A percentile compares a stretch with the other conserved stretches of the same genome.
Conservation (phyloP, 2,329 filamentous ascomycete genomes). For the Raffaelea ambrosiae region DNA sequence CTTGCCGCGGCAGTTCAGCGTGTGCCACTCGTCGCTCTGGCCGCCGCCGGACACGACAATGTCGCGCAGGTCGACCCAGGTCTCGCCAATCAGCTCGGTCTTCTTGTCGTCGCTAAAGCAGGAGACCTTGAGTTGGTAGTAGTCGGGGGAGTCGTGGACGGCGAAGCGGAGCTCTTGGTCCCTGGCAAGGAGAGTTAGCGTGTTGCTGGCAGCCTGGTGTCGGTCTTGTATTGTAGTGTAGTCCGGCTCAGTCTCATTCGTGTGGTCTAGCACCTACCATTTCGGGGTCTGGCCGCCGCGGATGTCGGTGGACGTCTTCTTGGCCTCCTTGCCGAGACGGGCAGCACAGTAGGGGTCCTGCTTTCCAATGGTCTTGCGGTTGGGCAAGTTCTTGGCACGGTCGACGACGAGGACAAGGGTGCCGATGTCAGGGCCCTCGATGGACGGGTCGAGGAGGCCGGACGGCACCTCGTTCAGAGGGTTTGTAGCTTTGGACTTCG, state of each 20-base stretch:
- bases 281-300: slow-evolving; percentile 89
- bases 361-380: slow-evolving; percentile 95
- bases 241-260: no score
- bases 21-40: slow-evolving; percentile 92
- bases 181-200: slow-evolving; percentile 49
- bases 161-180: slow-evolving; percentile 94
- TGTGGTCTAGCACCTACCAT: slow-evolving; percentile 58
- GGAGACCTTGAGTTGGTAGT: slow-evolving; percentile 90
- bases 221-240: no score
- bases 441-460: slow-evolving; percentile 87
- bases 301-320: slow-evolving; percentile 91
- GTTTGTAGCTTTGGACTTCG: slow-evolving; percentile 42
- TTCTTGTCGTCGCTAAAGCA: slow-evolving; percentile 98
- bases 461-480: slow-evolving; percentile 63
- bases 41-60: slow-evolving; percentile 81
- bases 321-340: slow-evolving; percentile 88
- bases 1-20: slow-evolving; percentile 78
- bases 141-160: slow-evolving; percentile 93
- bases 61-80: slow-evolving; percentile 74
- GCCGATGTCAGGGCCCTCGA: slow-evolving; percentile 88
- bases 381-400: slow-evolving; percentile 92
- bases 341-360: slow-evolving; percentile 97
- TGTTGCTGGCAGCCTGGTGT: no score
- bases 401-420: slow-evolving; percentile 89
- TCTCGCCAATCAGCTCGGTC: slow-evolving; percentile 92